phyloP scores from a whole-genome alignment of 2,329 filamentous ascomycete genomes.

The Cadophora malorum region DNA sequence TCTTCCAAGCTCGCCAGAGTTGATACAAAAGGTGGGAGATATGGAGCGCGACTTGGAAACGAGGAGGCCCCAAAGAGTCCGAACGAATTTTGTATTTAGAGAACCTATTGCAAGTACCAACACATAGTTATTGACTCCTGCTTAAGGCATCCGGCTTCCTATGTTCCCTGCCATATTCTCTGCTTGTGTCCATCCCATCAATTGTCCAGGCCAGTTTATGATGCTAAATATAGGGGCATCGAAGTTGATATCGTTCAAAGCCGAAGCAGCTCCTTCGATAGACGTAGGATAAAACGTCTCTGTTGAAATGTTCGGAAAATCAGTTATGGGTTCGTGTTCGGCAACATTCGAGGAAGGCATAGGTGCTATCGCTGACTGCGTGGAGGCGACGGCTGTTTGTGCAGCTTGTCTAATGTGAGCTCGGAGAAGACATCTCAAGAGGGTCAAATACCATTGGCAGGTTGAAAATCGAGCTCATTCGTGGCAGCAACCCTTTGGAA shows the following conservation, averaged over 20 bases:
- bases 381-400: background rate
- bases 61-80: background rate
- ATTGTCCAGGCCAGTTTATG: background rate
- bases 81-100: slow-evolving; percentile 3
- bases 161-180: background rate
- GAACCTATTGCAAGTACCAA: background rate
- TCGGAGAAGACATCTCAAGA: background rate
- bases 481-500: background rate
- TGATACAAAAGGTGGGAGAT: background rate
- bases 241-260: background rate
- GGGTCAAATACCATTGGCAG: background rate
- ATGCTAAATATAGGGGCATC: background rate
- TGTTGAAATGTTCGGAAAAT: background rate
- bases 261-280: background rate
- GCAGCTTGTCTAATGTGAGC: background rate
- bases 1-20: background rate
- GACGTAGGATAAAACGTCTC: background rate
- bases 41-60: background rate
- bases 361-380: background rate
- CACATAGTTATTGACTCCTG: background rate
- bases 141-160: background rate
- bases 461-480: slow-evolving; percentile 2
- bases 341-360: background rate
- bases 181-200: background rate
- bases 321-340: background rate